Base-by-base conservation (phyloP, 2,329 filamentous ascomycete species). In the Xylariaceae sp. region DNA sequence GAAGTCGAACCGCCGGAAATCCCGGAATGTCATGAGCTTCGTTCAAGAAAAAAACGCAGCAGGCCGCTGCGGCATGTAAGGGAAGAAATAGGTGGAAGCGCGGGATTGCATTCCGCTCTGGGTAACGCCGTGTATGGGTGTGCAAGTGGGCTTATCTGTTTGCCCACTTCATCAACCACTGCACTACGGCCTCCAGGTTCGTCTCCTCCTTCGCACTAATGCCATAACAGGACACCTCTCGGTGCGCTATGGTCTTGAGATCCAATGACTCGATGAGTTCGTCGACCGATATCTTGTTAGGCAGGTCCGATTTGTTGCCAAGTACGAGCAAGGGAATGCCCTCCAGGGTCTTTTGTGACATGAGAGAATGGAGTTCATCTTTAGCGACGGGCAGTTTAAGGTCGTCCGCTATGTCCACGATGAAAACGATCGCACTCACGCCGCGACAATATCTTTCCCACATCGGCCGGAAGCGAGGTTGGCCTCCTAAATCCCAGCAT, bases 181-280 rank as follows among this genome's bases (percentile, higher is more conserved):
- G 89, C 66, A 99, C 79, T 50, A 99, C 94, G 5, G 92, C 94
- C 69, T 99, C 92, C 62, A 99, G 84, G 74, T 99, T 99, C 55
- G 92, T 99, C 75, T 99, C 94, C 71, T 97, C 92, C 73, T 97
- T 97, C 58, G 92, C 94, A 71, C 91, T 96, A 75, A 99, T 96
- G 59, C 92, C 92, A 73, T 99, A 99, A 75, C 94, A 97, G 75
- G 90, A 96, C 64, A 99, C 92, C 73, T 99, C 94, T 53, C 94
- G 89, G 67, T 90, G 87, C 57, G 86, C 88, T 70, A 99, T 91
- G 64, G 83, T 84, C 71, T 94, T 95, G 55, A 99, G 80, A 65
- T 96, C 86, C 73, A 99, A 81, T 60, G 86, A 86, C 58, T 96
- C 92, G 74, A 99, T 97, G 69, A 99, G 75, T 72, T 97, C 91